Conservation (phyloP, 495 filamentous ascomycete species). For the Penicillium nucicola region DNA sequence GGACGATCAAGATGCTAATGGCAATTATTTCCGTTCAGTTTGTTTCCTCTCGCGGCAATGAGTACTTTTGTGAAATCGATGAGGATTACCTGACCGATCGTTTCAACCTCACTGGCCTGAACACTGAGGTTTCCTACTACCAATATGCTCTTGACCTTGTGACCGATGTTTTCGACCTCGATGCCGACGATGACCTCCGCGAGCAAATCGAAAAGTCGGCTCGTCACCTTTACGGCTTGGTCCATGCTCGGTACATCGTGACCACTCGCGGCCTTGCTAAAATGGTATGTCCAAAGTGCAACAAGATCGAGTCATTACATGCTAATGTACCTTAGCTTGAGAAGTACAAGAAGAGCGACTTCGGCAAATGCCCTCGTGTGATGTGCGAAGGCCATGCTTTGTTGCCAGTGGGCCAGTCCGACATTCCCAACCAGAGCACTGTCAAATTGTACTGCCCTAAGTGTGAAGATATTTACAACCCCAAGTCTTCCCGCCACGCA, state of each 20-base stretch:
- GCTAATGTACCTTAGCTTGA: conserved; percentile 64
- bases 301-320: background rate
- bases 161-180: conserved; percentile 98
- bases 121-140: conserved; percentile 97
- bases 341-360: conserved; percentile 97
- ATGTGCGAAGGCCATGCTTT: conserved; percentile 88
- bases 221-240: conserved; percentile 90
- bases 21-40: conserved; percentile 59
- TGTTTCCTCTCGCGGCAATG: conserved; percentile 94
- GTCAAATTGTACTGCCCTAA: conserved; percentile 96
- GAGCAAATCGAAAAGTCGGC: conserved; percentile 98
- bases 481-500: conserved; percentile 94
- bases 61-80: conserved; percentile 99
- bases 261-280: conserved; percentile 91
- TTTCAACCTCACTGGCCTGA: conserved; percentile 96
- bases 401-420: conserved; percentile 88
- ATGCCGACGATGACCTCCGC: conserved; percentile 96
- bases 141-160: conserved; percentile 98
- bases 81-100: conserved; percentile 98
- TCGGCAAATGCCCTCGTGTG: conserved; percentile 96
- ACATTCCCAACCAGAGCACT: conserved; percentile 76
- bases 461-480: conserved; percentile 98
- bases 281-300: conserved; percentile 63
- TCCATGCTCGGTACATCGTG: conserved; percentile 96
- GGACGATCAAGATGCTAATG: conserved; percentile 10